Percentiles rank a stretch among this genome's conserved stretches.
Conservation (phyloP, 108 stramenopile genomes). For the Fragilaria crotonensis region DNA sequence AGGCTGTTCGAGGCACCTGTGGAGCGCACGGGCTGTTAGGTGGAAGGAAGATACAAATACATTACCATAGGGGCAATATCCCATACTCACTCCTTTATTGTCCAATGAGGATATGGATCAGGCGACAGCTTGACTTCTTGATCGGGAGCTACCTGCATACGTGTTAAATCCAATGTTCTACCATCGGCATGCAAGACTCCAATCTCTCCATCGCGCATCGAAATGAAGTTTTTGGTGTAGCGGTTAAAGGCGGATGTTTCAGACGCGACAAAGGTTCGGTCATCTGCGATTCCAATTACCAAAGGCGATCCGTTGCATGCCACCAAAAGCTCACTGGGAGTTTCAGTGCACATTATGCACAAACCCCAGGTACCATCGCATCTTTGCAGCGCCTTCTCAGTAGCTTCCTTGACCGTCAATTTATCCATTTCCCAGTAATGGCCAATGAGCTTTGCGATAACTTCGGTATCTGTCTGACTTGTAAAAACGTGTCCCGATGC, state of each 20-base stretch:
- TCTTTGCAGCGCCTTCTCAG: slow-evolving; percentile 64
- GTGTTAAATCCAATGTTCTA: slow-evolving; percentile 77
- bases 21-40: slow-evolving; percentile 5
- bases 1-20: slow-evolving; percentile 81
- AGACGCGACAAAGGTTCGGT: slow-evolving; percentile 91
- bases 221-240: slow-evolving; percentile 97
- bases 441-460: slow-evolving; percentile 95
- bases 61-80: background rate
- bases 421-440: slow-evolving; percentile 42
- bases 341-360: slow-evolving; percentile 51
- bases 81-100: slow-evolving; percentile 63
- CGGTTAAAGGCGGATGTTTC: slow-evolving; percentile 98
- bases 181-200: slow-evolving; percentile 91
- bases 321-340: slow-evolving; percentile 77
- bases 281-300: slow-evolving; percentile 91
- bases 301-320: slow-evolving; percentile 95
- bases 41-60: background rate
- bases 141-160: slow-evolving; percentile 88
- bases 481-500: slow-evolving; percentile 76
- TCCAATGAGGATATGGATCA: slow-evolving; percentile 96
- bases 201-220: slow-evolving; percentile 98
- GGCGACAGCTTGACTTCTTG: slow-evolving; percentile 89
- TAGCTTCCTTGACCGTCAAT: slow-evolving; percentile 69
- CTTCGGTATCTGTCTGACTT: slow-evolving; percentile 98
- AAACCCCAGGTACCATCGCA: slow-evolving; percentile 88